A percentile compares a stretch with the other conserved stretches of the same genome.
Evolutionary conservation across 169 alveolate species (phyloP).

Genomic region (Neospora caninum): DNA sequence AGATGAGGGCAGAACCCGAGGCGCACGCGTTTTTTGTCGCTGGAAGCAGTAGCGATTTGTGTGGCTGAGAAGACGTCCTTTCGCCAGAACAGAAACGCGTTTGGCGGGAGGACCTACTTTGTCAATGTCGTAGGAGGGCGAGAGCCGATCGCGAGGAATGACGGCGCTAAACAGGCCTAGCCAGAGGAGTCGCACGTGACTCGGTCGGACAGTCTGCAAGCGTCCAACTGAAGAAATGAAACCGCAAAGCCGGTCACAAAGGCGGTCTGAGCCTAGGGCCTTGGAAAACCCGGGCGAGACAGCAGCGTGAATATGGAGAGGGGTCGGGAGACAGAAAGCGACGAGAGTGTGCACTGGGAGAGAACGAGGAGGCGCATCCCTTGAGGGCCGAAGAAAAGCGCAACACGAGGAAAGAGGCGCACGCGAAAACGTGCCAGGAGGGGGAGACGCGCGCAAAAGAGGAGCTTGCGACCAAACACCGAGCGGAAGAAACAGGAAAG

Average conservation of each 20-base stretch:
- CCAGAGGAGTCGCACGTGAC: constrained; percentile 10
- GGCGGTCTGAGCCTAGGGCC: background rate
- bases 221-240: background rate
- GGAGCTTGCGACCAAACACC: too few relatives aligned
- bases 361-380: too few relatives aligned
- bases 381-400: background rate
- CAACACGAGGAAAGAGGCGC: background rate
- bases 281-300: too few relatives aligned
- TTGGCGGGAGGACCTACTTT: background rate
- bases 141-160: background rate
- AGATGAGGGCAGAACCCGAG: background rate
- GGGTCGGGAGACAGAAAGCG: background rate
- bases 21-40: background rate
- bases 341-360: background rate
- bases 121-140: background rate
- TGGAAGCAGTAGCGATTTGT: background rate
- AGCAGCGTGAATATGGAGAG: too few relatives aligned
- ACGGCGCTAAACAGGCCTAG: constrained; percentile 8
- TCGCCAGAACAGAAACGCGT: background rate
- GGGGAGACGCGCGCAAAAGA: too few relatives aligned
- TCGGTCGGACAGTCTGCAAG: constrained; percentile 32
- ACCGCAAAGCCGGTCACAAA: background rate
- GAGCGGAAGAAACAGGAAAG: too few relatives aligned
- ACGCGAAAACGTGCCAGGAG: too few relatives aligned
- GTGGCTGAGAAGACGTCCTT: background rate